Base-by-base conservation (phyloP, 2,329 filamentous ascomycete genomes). In the Cytospora chrysosperma region DNA sequence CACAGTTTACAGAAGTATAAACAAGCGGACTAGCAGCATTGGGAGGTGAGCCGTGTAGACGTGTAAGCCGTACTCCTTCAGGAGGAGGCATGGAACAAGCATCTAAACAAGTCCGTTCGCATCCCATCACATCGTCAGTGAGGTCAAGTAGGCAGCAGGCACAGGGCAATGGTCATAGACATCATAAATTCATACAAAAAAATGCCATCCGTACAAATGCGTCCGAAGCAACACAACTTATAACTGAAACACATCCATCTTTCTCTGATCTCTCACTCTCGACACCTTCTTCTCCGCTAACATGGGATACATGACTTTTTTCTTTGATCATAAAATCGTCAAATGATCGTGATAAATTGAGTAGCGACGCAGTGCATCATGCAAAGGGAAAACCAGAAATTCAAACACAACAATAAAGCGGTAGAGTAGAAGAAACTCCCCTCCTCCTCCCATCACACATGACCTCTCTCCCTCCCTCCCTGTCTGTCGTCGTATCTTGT, bases 321-420 rank as follows among this genome's bases (percentile, higher is more conserved):
- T 37, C n/a, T n/a, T 62, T 54, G 53, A 52, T 58, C 61, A 27
- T 62, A 30, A 62, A 53, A 28, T 58, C 47, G 47, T 62, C 50
- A 43, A 49, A 59, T 47, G 27, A 34, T 30, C 47, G 27, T 19
- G 19, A 19, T 54, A 21, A 49, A 15, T 21, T 21, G 54, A 43
- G 21, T 52, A 26, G 37, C 19, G n/a, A 54, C 28, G 49, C 27
- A 26, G 28, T 12, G 53, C 53, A 50, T 40, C 28, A 56, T 58
- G 60, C 32, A 62, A 62, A 26, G 37, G 19, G 15, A 19, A 3
- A 58, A 30, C 19, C 19, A 58, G 40, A 51, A 13, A 4, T 37
- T 2, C 32, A 30, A 7, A 32, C 19, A 19, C 1, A 54, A 54
- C 28, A 54, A 54, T 13, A 54, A 54, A n/a, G 9, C 2, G 51